A percentile compares a stretch with the other conserved stretches of the same genome.
These are phyloP conservation scores for Xanthoceras sorbifolium DNA, from an alignment of 345 rosid species.

Conservation along the genomic window DNA sequence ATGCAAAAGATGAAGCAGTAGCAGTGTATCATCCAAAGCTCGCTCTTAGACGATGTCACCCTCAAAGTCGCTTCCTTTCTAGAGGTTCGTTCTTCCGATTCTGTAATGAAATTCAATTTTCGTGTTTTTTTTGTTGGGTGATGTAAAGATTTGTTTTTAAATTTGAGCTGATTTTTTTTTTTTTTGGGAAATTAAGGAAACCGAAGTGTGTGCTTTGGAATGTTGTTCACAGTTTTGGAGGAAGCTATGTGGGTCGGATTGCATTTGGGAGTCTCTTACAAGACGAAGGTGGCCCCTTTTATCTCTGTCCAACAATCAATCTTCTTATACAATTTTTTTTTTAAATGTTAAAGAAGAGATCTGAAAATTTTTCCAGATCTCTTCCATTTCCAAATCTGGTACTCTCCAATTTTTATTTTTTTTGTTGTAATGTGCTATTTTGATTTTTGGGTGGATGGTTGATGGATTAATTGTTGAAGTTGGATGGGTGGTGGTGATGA, in stretches of 20 bases:
- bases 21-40: conserved; percentile 20
- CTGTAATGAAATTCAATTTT: not conserved
- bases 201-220: conserved; percentile 62
- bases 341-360: too few relatives aligned
- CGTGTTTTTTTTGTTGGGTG: not conserved
- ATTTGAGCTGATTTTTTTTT: not conserved
- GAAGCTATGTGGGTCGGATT: conserved; percentile 58
- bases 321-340: conserved; percentile 22
- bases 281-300: conserved; percentile 62
- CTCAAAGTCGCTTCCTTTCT: conserved; percentile 62
- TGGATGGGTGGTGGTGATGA: too few relatives aligned
- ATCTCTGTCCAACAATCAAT: conserved; percentile 15
- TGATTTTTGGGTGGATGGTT: too few relatives aligned
- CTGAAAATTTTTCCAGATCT: too few relatives aligned
- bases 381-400: too few relatives aligned
- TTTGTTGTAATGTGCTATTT: too few relatives aligned
- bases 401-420: too few relatives aligned
- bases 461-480: too few relatives aligned
- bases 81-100: conserved; percentile 37
- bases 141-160: not conserved
- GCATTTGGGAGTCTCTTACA: conserved; percentile 63
- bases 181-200: conserved; percentile 36
- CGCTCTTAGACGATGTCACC: conserved; percentile 58
- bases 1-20: conserved; percentile 27
- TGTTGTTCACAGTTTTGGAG: conserved; percentile 77